A percentile compares a stretch with the other conserved stretches of the same genome.
Evolutionary conservation across 163 green algal genomes (phyloP).

Genomic region (Chlorella variabilis): DNA sequence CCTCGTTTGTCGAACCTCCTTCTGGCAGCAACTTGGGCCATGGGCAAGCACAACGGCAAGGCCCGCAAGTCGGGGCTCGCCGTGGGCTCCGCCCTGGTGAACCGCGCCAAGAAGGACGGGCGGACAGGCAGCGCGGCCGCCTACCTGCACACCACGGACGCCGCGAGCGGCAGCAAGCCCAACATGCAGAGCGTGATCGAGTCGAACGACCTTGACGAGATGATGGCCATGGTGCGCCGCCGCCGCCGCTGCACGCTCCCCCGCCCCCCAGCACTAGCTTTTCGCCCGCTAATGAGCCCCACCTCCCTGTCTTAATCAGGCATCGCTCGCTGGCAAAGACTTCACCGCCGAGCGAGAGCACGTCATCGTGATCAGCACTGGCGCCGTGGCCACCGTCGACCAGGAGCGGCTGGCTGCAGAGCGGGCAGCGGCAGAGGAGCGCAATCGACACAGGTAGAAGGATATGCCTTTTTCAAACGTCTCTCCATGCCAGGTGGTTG

Average conservation of each 20-base stretch:
- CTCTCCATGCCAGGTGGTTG: background rate
- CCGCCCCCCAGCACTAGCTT: too few relatives aligned
- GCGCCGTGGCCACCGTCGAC: slow-evolving; percentile 43
- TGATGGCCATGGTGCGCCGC: slow-evolving; percentile 95
- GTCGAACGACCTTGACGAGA: slow-evolving; percentile 90
- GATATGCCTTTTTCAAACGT: too few relatives aligned
- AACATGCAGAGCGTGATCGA: slow-evolving; percentile 90
- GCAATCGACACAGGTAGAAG: slow-evolving; percentile 58
- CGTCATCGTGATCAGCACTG: slow-evolving; percentile 75
- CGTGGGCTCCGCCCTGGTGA: slow-evolving; percentile 74
- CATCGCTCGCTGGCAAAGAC: slow-evolving; percentile 87
- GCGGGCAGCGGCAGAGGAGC: slow-evolving; percentile 64
- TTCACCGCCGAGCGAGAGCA: slow-evolving; percentile 87
- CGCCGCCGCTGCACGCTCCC: too few relatives aligned
- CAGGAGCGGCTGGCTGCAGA: slow-evolving; percentile 55
- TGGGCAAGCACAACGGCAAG: slow-evolving; percentile 95
- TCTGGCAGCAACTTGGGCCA: too few relatives aligned
- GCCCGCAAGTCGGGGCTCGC: slow-evolving; percentile 59
- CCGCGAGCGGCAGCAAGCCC: slow-evolving; percentile 3
- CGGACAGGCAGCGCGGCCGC: slow-evolving; percentile 23
- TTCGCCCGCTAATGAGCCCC: too few relatives aligned
- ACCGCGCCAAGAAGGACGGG: slow-evolving; percentile 41
- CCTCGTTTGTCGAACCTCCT: too few relatives aligned
- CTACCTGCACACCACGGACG: slow-evolving; percentile 75
- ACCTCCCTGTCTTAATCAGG: too few relatives aligned